Evolutionary conservation across 1,284 basidiomycete genomes (phyloP), one percentile per base, ranked within the genome.

Genomic region (Apiotrichum laibachii): DNA sequence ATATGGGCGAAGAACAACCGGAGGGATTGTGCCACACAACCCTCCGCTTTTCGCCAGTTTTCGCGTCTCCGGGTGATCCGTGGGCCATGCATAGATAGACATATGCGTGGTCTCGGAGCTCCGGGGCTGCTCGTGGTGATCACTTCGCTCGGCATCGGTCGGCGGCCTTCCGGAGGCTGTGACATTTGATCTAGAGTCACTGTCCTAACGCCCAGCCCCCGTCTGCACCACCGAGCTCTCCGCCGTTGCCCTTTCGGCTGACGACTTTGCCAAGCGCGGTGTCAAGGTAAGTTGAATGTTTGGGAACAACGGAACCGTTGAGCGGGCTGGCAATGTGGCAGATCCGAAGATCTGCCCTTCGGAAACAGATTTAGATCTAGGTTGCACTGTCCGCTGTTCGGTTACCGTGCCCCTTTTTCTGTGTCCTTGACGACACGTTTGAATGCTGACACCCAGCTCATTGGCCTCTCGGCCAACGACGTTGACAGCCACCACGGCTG

Each of bases 191-290:
- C n/a, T n/a, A n/a, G n/a, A n/a, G n/a, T n/a, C n/a, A n/a, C n/a
- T n/a, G n/a, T n/a, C n/a, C 45, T 46, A 46, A 46, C 45, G 26
- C 22, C 12, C 46, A 48, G 46, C 77, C 33, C 75, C 78, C 58
- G 81, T 94, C 55, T 95, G 92, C 82, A 92, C 96, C 50, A 99
- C 96, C 53, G 96, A 99, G 82, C 87, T 99, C 53, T 93, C 91
- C 56, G 94, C 96, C 73, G 92, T 97, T 37, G 89, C 95, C 44
- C 87, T 90, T 68, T 86, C 89, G 62, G 83, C 84, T n/a, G 80
- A 81, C 18, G 93, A 98, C 77, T 99, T 98, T 77, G 81, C 79
- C 63, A 85, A 86, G 72, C 89, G 95, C 62, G 86, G 87, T 63
- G 92, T 97, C 71, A 98, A 99, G 81, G 84, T 72, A 56, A 58